Conservation (phyloP, 1,139 yeast species). For the Yamadazyma jaroonii region DNA sequence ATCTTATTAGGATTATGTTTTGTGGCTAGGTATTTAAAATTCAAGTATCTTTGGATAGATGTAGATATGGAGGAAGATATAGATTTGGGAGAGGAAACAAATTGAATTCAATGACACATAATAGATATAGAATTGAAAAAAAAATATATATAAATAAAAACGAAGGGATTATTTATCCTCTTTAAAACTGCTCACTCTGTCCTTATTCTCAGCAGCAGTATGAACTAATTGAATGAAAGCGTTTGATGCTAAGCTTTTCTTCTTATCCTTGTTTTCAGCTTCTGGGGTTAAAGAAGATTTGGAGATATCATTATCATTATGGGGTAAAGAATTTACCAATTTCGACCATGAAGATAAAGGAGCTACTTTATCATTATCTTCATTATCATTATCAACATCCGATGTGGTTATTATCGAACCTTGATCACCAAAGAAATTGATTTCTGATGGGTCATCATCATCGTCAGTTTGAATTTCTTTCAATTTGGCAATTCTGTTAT, state of each 20-base stretch:
- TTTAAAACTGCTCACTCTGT: conserved; percentile 45
- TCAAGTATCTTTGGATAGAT: conserved; percentile 25
- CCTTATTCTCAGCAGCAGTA: conserved; percentile 68
- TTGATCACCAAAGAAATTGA: conserved; percentile 38
- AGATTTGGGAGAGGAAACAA: not conserved
- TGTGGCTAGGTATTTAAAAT: conserved; percentile 34
- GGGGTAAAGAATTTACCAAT: conserved; percentile 7
- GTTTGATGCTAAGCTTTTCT: conserved; percentile 24
- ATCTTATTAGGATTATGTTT: conserved; percentile 43
- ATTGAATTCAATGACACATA: too few relatives aligned
- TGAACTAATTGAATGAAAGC: conserved; percentile 74
- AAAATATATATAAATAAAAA: not conserved
- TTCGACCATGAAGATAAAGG: conserved; percentile 12
- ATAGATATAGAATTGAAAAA: not conserved
- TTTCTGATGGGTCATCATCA: conserved; percentile 54
- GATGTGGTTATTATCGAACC: conserved; percentile 14
- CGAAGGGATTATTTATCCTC: conserved; percentile 17
- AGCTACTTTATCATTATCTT: conserved; percentile 6
- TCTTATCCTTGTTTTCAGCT: conserved; percentile 18
- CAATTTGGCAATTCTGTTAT: conserved; percentile 69
- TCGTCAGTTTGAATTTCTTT: conserved; percentile 51
- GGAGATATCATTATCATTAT: conserved; percentile 5
- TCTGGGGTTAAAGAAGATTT: conserved; percentile 17
- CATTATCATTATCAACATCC: conserved; percentile 2
- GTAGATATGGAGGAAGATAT: conserved; percentile 1